These are phyloP conservation scores for Jaltomata sinuosa DNA, from an alignment of 257 asterid species.

Conservation along the genomic window DNA sequence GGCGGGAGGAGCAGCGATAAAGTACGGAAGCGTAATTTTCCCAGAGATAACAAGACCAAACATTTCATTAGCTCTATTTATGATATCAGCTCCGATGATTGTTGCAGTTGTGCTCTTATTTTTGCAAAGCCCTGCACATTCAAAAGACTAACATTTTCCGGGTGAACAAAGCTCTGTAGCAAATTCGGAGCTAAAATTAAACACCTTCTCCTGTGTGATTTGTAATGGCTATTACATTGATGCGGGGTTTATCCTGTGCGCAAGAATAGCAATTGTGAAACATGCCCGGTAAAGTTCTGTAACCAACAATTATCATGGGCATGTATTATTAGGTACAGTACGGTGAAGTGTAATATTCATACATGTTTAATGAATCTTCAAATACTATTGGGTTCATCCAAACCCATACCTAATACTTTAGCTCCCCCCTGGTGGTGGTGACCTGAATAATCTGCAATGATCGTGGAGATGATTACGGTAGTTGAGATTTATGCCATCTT, in stretches of 20 bases:
- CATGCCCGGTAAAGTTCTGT: no score
- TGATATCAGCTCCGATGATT: conserved; percentile 41
- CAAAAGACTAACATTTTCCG: background rate
- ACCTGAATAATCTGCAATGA: background rate
- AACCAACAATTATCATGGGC: no score
- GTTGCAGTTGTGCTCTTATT: conserved; percentile 30
- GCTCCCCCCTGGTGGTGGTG: background rate
- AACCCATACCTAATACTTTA: background rate
- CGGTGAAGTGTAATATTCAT: no score
- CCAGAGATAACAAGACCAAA: conserved; percentile 50
- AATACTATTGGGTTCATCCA: background rate
- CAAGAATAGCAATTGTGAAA: no score
- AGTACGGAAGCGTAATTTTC: conserved; percentile 50
- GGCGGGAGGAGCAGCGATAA: conserved; percentile 57
- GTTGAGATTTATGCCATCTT: background rate
- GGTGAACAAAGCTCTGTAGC: no score
- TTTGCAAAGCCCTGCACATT: conserved; percentile 32
- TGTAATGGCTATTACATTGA: no score
- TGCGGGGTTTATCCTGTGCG: no score
- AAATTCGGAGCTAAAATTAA: no score
- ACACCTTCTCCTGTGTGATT: no score
- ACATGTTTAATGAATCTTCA: background rate
- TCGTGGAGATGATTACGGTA: background rate
- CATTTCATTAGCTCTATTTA: conserved; percentile 29
- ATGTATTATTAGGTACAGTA: no score